Evolutionary conservation across 169 alveolate genomes (phyloP), one percentile per base, ranked within the genome.

Genomic region (Plasmodium blacklocki): DNA sequence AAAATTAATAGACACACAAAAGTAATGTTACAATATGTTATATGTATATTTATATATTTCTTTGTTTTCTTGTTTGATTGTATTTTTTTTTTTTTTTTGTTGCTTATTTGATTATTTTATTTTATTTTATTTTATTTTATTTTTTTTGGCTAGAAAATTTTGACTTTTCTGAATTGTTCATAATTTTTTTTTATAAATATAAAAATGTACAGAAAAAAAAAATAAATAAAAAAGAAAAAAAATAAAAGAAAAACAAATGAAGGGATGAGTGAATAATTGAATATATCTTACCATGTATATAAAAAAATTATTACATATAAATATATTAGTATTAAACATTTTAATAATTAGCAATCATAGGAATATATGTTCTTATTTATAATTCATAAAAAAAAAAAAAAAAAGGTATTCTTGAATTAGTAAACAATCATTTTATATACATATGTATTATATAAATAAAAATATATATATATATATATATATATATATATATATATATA

Each of bases 161-260:
- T 59, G 19, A 74, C 12, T 59, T n/a, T 39, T 74, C 39, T 74
- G 88, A 74, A 19, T 50, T 60, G 74, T 59, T 74, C 88, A 74
- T 74, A 74, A 59, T 74, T 74, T 74, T 56, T 58, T 73, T 73
- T 58, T 73, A 62, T 9, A 32, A 15, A 50, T 50, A 8, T 70
- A 23, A 70, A 50, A 32, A 70, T 70, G 26, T 70, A 67, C 56
- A 67, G 15, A 11, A 19, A 54, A 54, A n/a, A 54, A 14, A 54
- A n/a, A 54, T 54, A 54, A n/a, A 9, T 18, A 54, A 54, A 54
- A 54, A 54, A 14, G 62, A 39, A 39, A 39, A 39, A 39, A 39
- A 39, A 39, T 5, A 39, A 39, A 5, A 39, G 9, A 39, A 39
- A 39, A 39, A 39, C 47, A 39, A 39, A 39, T 39, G 47, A 39